Evolutionary conservation across 2,329 filamentous ascomycete genomes (phyloP).

Genomic region (Cadophora sp.): DNA sequence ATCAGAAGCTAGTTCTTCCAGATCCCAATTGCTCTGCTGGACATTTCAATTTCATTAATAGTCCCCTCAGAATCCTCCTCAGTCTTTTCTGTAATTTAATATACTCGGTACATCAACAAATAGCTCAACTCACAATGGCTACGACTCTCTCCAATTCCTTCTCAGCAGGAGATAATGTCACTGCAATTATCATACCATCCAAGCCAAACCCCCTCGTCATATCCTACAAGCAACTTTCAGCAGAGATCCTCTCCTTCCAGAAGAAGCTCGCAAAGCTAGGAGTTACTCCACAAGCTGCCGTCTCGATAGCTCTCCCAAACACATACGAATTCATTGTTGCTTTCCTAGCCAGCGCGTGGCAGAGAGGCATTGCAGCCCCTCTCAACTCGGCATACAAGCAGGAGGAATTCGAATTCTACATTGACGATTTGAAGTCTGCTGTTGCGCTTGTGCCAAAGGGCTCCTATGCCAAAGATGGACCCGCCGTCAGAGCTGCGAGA

Average conservation of each 20-base stretch:
- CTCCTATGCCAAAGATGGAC: slow-evolving; percentile 68
- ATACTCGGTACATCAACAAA: slow-evolving; percentile 15
- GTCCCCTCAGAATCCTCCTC: not conserved
- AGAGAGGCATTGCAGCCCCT: slow-evolving; percentile 84
- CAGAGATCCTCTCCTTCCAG: slow-evolving; percentile 76
- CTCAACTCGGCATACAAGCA: slow-evolving; percentile 90
- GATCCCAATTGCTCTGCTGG: slow-evolving; percentile 23
- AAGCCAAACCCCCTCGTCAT: slow-evolving; percentile 67
- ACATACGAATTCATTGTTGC: slow-evolving; percentile 88
- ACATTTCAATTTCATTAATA: slow-evolving; percentile 12
- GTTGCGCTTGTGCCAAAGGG: slow-evolving; percentile 79
- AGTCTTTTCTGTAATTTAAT: slow-evolving; percentile 1
- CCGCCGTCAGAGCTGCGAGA: slow-evolving; percentile 77
- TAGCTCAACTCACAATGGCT: slow-evolving; percentile 33
- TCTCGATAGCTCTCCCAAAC: slow-evolving; percentile 85
- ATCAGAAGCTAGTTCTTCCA: slow-evolving; percentile 19
- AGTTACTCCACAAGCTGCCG: slow-evolving; percentile 70
- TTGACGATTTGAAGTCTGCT: slow-evolving; percentile 83
- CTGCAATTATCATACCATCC: slow-evolving; percentile 77
- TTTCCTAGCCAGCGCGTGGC: slow-evolving; percentile 86
- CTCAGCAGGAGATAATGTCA: slow-evolving; percentile 55
- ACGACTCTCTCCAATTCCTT: slow-evolving; percentile 65
- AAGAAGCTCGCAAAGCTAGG: slow-evolving; percentile 78
- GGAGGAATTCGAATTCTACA: slow-evolving; percentile 90
- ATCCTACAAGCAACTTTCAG: slow-evolving; percentile 71